Evolutionary conservation across 768 basidiomycete species (phyloP).

Genomic region (Suillus subaureus): DNA sequence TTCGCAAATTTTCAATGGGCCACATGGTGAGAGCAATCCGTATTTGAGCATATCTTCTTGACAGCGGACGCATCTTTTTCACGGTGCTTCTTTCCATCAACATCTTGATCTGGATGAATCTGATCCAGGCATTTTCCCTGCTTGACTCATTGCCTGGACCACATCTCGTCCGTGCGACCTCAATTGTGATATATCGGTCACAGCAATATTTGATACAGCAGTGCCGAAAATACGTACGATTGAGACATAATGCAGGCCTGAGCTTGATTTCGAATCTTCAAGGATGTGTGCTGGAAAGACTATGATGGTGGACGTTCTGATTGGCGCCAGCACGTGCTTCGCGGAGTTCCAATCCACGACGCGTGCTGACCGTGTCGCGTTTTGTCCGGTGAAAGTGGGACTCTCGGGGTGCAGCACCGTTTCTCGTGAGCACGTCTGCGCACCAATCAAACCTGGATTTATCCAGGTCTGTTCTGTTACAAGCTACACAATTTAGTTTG

Average conservation of each 20-base stretch:
- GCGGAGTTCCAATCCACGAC: conserved; percentile 3
- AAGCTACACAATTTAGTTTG: too few relatives aligned
- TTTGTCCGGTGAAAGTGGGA: neutral
- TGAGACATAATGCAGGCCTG: neutral
- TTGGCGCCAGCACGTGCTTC: neutral
- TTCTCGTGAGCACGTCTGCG: neutral
- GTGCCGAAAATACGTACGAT: neutral
- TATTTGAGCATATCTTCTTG: neutral
- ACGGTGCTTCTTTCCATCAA: neutral
- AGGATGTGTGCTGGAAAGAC: neutral
- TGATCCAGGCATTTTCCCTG: neutral
- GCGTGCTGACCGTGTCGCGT: conserved; percentile 7
- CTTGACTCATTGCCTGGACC: too few relatives aligned
- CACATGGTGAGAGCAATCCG: neutral
- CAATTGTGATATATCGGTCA: neutral
- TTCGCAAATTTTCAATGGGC: neutral
- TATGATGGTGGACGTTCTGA: neutral
- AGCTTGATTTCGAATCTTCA: neutral
- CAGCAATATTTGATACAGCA: neutral
- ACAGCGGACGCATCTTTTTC: neutral
- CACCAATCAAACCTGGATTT: neutral
- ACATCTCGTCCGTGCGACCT: too few relatives aligned
- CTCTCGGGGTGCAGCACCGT: neutral
- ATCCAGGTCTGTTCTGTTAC: too few relatives aligned
- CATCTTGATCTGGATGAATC: neutral